Evolutionary conservation across 108 stramenopile species (phyloP).

Genomic region (Phaeodactylum tricornutum): DNA sequence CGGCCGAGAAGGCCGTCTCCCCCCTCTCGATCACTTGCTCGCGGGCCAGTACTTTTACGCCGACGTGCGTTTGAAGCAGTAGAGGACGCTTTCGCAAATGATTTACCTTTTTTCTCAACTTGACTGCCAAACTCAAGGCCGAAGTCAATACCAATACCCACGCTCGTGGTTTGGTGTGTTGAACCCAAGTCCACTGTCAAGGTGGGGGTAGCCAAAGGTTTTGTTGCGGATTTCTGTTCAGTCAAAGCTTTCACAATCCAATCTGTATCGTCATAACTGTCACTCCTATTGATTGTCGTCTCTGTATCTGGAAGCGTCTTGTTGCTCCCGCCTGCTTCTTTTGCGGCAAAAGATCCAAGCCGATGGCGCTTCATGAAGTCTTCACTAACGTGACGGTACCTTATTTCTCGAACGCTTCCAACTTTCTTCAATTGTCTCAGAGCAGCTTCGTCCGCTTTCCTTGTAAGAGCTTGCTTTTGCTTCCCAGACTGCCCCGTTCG

Average conservation of each 20-base stretch:
- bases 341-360: conserved; percentile 27
- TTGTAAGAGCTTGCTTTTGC: conserved; percentile 18
- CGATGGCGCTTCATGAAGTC: conserved; percentile 51
- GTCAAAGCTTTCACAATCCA: conserved; percentile 8
- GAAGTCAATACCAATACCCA: neutral
- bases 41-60: neutral
- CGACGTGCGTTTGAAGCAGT: neutral
- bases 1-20: conserved; percentile 63
- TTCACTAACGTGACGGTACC: conserved; percentile 43
- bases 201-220: neutral
- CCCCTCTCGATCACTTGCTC: neutral
- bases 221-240: neutral
- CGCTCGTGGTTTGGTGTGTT: neutral
- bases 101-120: neutral
- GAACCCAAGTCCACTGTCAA: neutral
- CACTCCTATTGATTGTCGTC: neutral
- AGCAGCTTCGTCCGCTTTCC: conserved; percentile 42
- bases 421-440: conserved; percentile 32
- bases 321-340: conserved; percentile 1
- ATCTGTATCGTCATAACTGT: neutral
- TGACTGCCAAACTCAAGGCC: neutral
- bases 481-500: conserved; percentile 14
- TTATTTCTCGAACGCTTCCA: conserved; percentile 42
- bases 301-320: neutral
- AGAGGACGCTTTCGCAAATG: neutral